A percentile compares a stretch with the other conserved stretches of the same genome.
Evolutionary conservation across 306 rosid genomes (phyloP).

Genomic region (Prunus mume): DNA sequence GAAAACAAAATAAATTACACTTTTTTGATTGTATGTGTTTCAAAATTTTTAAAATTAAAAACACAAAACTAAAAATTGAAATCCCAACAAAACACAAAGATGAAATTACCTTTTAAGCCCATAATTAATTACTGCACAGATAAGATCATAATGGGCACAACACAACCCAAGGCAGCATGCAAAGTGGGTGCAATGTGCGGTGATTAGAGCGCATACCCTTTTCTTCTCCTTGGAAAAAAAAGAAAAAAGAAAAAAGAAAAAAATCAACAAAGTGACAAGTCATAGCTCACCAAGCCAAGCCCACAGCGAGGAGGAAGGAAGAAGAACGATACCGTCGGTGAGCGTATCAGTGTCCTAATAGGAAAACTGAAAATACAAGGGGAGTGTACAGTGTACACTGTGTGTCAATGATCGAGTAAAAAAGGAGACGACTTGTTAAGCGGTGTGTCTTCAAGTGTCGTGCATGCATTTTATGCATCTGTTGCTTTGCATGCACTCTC

Average conservation of each 20-base stretch:
- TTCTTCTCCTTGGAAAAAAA: background rate
- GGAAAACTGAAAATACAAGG: background rate
- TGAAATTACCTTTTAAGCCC: background rate
- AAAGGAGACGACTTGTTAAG: slow-evolving; percentile 43
- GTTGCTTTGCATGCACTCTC: slow-evolving; percentile 90
- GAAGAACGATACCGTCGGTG: slow-evolving; percentile 18
- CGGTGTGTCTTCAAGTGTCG: slow-evolving; percentile 87
- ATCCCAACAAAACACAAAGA: background rate
- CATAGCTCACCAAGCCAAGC: background rate
- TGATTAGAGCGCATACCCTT: background rate
- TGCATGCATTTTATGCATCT: slow-evolving; percentile 98
- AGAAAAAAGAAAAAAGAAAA: too few species aligned
- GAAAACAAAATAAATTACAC: too few species aligned
- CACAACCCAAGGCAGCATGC: background rate
- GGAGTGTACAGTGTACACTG: background rate
- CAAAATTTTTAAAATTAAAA: too few species aligned
- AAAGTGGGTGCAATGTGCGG: background rate
- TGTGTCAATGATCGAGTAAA: slow-evolving; percentile 3
- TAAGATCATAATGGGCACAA: background rate
- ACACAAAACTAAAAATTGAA: too few species aligned
- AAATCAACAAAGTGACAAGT: slow-evolving; percentile 4
- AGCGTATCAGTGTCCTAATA: slow-evolving; percentile 27
- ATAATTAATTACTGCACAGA: background rate
- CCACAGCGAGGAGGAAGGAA: background rate
- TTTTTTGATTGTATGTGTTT: too few species aligned